These are phyloP conservation scores for Cardamine chenopodiifolia DNA, from an alignment of 345 rosid species.

Conservation along the genomic window DNA sequence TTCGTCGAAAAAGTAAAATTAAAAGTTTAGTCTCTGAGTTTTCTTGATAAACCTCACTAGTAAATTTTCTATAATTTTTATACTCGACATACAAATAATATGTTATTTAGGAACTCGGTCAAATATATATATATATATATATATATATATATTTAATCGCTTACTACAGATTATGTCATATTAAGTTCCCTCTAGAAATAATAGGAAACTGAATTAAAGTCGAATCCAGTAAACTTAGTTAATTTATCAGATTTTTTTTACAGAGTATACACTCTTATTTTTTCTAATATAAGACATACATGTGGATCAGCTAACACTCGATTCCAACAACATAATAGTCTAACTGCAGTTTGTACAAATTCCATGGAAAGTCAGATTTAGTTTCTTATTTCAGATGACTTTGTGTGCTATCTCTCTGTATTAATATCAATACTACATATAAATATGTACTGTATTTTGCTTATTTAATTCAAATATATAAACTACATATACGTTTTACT, in stretches of 20 bases:
- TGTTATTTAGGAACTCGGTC: slow-evolving; percentile 9
- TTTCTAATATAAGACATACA: slow-evolving; percentile 4
- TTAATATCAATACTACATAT: slow-evolving; percentile 4
- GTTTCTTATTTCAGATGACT: slow-evolving; percentile 12
- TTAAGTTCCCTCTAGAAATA: slow-evolving; percentile 1
- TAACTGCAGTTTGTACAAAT: slow-evolving; percentile 7
- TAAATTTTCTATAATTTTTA: background rate
- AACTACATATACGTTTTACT: background rate
- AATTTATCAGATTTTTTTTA: background rate
- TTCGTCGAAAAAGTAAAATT: background rate
- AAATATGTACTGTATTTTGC: background rate
- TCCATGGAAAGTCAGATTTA: slow-evolving; percentile 3
- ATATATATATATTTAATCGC: background rate
- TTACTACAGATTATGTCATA: background rate
- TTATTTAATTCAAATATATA: background rate
- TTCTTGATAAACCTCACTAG: background rate
- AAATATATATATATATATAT: background rate
- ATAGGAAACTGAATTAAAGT: background rate
- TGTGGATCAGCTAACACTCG: slow-evolving; percentile 10
- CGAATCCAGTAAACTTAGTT: background rate
- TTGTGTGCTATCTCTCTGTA: slow-evolving; percentile 15
- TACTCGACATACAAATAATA: background rate
- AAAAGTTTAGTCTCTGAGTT: background rate
- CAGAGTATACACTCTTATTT: slow-evolving; percentile 10
- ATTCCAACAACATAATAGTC: slow-evolving; percentile 5